These are phyloP conservation scores for Rubia balearica DNA, from an alignment of 305 asterid genomes.

Conservation along the genomic window DNA sequence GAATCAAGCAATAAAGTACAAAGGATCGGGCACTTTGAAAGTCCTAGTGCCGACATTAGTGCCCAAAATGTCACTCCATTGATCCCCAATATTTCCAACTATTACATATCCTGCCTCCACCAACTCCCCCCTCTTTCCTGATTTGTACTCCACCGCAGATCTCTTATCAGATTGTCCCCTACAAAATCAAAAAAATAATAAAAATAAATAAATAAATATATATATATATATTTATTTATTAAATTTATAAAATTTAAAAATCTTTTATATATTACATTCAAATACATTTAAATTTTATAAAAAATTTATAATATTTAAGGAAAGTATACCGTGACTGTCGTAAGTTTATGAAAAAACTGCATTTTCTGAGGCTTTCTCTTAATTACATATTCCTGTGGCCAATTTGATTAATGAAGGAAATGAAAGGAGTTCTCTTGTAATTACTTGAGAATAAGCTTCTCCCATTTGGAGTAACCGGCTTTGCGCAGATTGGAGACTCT, in stretches of 20 bases:
- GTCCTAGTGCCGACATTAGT: constrained; percentile 23
- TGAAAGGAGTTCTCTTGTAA: neutral
- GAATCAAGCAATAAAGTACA: constrained; percentile 26
- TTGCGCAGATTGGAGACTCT: constrained; percentile 21
- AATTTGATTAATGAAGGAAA: neutral
- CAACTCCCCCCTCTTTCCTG: constrained; percentile 22
- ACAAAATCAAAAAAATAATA: neutral
- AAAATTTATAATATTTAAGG: too few relatives aligned
- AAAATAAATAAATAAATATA: too few relatives aligned
- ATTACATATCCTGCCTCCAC: constrained; percentile 27
- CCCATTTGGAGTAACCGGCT: constrained; percentile 24
- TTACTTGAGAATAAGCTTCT: constrained; percentile 32
- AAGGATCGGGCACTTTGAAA: constrained; percentile 37
- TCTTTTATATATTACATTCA: too few relatives aligned
- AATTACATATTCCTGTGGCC: neutral
- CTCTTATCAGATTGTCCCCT: constrained; percentile 26
- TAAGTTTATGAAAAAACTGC: too few relatives aligned
- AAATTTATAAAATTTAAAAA: too few relatives aligned
- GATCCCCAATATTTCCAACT: constrained; percentile 34
- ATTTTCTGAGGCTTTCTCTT: too few relatives aligned
- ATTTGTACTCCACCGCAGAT: constrained; percentile 23
- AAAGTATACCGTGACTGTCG: too few relatives aligned
- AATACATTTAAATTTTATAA: too few relatives aligned
- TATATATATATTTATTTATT: too few relatives aligned
- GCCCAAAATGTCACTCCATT: constrained; percentile 35